Base-by-base conservation (phyloP, 2,329 filamentous ascomycete genomes). In the Xylaria sp. region DNA sequence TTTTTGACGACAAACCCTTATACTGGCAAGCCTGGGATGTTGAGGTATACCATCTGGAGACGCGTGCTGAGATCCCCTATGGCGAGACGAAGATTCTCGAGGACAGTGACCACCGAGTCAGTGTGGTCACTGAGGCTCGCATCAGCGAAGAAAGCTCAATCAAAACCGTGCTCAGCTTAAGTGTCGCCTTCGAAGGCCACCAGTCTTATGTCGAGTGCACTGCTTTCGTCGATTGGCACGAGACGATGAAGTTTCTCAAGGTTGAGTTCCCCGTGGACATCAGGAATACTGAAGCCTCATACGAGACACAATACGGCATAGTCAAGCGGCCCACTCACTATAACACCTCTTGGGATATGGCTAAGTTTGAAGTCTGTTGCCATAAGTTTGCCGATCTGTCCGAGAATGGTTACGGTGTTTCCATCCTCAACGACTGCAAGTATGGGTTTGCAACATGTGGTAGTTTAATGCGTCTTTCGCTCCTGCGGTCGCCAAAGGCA, bases 21-120 rank as follows among this genome's bases (percentile, higher is more conserved):
- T 97, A 96, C 82, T 98, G 94, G 94, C 93, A 97, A 80, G 94
- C 94, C 2, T 97, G 95, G 94, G 95, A 99, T 78, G 95, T 98
- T 5, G 96, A 99, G 79, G 94, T 98, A 31, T 99, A 91, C 81
- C 96, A 99, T 75, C 87, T 98, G 29, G 89, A 96, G 62, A 96
- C 94, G 1, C 89, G 94, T 63, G 87, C 92, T 77, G 92, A 95
- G 77, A 85, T 99, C 15, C 77, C 86, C 5, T 87, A 89, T 20
- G 86, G 87, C 69, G 85, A 89, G 71, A 93, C 92, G 13, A 85
- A 84, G 69, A 90, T 98, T 63, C 82, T 87, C 42, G 92, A 96
- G 74, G 81, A 86, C 62, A 90, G 90, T 66, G 83, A 90, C 0
- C 90, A 96, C 78, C 88, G 90, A 63, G 94, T 94, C 54, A 94